phyloP scores from a whole-genome alignment of 2,329 filamentous ascomycete genomes.

The Microsporum audouinii region DNA sequence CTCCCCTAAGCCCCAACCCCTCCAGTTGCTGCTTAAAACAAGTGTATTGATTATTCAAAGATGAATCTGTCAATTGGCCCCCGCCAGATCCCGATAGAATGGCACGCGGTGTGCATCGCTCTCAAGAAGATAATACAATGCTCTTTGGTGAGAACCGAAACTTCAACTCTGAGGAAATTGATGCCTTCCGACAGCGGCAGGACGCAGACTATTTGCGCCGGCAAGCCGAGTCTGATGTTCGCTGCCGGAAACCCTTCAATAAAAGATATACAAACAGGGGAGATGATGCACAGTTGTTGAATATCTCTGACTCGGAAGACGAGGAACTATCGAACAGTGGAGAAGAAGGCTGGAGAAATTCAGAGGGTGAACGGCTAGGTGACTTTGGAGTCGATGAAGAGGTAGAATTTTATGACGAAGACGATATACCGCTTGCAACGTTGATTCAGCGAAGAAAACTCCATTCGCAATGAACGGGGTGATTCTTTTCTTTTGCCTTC shows the following conservation, averaged over 20 bases:
- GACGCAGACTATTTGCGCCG: slow-evolving; percentile 39
- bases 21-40: background rate
- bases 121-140: slow-evolving; percentile 8
- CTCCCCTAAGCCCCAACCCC: background rate
- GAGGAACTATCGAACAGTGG: slow-evolving; percentile 30
- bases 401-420: slow-evolving; percentile 41
- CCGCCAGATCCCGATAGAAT: slow-evolving; percentile 42
- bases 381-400: slow-evolving; percentile 58
- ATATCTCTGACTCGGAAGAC: slow-evolving; percentile 15
- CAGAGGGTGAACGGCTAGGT: slow-evolving; percentile 49
- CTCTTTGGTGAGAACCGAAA: slow-evolving; percentile 5
- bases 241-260: slow-evolving; percentile 33
- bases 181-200: slow-evolving; percentile 46
- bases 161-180: slow-evolving; percentile 33
- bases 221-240: slow-evolving; percentile 25
- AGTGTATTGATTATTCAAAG: slow-evolving; percentile 10
- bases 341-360: slow-evolving; percentile 52
- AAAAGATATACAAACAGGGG: slow-evolving; percentile 22
- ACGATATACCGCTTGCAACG: slow-evolving; percentile 48
- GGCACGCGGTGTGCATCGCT: slow-evolving; percentile 23
- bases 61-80: slow-evolving; percentile 33
- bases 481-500: background rate
- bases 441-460: slow-evolving; percentile 28
- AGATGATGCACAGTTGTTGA: slow-evolving; percentile 14
- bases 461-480: background rate